These are phyloP conservation scores for Penicillium sp. DNA, from an alignment of 2,329 filamentous ascomycete species.

Conservation along the genomic window DNA sequence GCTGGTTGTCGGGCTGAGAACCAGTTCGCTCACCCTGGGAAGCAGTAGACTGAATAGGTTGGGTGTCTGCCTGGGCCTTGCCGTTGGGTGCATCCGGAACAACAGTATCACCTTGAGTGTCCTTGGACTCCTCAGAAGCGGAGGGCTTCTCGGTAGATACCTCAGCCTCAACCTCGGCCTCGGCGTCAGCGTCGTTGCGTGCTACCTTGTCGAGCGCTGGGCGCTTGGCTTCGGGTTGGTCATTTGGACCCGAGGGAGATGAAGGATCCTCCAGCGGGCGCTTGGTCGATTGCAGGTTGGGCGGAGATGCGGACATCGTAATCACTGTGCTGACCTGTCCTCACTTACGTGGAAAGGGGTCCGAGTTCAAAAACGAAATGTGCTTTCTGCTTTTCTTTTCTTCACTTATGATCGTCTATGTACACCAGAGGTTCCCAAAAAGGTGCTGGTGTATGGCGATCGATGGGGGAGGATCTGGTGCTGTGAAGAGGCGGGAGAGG, in stretches of 20 bases:
- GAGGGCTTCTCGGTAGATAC: slow-evolving; percentile 21
- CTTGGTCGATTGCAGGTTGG: slow-evolving; percentile 56
- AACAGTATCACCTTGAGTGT: slow-evolving; percentile 59
- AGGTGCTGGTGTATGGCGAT: slow-evolving; percentile 70
- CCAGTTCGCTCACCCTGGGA: slow-evolving; percentile 48
- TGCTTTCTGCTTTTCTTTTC: slow-evolving; percentile 51
- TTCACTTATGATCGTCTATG: slow-evolving; percentile 55
- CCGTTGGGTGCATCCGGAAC: slow-evolving; percentile 58
- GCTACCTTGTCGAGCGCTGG: slow-evolving; percentile 89
- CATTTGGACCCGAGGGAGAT: slow-evolving; percentile 81
- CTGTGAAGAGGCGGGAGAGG: slow-evolving; percentile 25
- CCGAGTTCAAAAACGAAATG: slow-evolving; percentile 41
- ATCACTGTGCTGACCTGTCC: slow-evolving; percentile 29
- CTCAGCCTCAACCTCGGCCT: slow-evolving; percentile 29
- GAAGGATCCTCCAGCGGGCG: slow-evolving; percentile 95
- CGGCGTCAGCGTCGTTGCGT: slow-evolving; percentile 51
- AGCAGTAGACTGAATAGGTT: slow-evolving; percentile 54
- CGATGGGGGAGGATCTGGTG: slow-evolving; percentile 37
- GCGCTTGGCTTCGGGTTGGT: slow-evolving; percentile 95
- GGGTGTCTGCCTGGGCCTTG: slow-evolving; percentile 50
- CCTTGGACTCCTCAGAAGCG: slow-evolving; percentile 17
- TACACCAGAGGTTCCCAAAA: slow-evolving; percentile 87
- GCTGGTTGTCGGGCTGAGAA: slow-evolving; percentile 35
- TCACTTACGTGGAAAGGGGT: slow-evolving; percentile 43
- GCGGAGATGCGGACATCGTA: slow-evolving; percentile 66